Percentiles rank a stretch among this genome's conserved stretches.
These are phyloP conservation scores for Staphylotrichum longicolle DNA, from an alignment of 495 filamentous ascomycete species.

Conservation along the genomic window DNA sequence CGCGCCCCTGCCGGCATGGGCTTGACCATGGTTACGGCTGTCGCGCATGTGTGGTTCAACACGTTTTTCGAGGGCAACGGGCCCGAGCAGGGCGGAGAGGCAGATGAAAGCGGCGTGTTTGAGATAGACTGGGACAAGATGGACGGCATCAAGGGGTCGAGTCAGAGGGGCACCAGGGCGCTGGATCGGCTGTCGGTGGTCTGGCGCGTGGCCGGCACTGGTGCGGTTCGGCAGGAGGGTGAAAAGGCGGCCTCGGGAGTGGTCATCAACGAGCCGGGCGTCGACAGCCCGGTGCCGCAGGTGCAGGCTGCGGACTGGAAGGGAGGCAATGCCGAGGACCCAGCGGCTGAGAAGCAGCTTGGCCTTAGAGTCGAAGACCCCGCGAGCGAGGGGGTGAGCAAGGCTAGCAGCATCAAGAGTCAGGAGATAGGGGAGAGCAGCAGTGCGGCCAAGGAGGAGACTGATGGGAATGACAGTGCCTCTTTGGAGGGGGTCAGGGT, in stretches of 20 bases:
- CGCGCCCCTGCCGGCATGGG: conserved; percentile 74
- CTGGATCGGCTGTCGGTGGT: conserved; percentile 85
- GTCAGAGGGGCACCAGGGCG: conserved; percentile 72
- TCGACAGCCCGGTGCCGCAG: conserved; percentile 65
- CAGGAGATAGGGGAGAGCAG: conserved; percentile 19
- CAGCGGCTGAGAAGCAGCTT: conserved; percentile 56
- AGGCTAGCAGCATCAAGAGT: conserved; percentile 52
- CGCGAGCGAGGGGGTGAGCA: conserved; percentile 61
- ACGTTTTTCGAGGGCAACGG: conserved; percentile 84
- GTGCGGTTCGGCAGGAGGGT: conserved; percentile 24
- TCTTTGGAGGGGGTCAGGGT: conserved; percentile 33
- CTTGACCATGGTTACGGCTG: conserved; percentile 83
- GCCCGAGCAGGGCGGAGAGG: conserved; percentile 54
- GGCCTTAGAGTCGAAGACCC: conserved; percentile 62
- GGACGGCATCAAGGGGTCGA: conserved; percentile 72
- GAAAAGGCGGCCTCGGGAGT: conserved; percentile 30
- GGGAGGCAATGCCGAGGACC: conserved; percentile 46
- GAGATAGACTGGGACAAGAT: conserved; percentile 60
- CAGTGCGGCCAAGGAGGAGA: conserved; percentile 1
- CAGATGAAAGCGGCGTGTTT: conserved; percentile 53
- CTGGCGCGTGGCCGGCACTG: conserved; percentile 53
- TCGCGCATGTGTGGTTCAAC: conserved; percentile 97
- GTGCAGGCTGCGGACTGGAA: conserved; percentile 70
- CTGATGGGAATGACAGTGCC: conserved; percentile 30
- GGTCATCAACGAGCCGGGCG: conserved; percentile 57